Conservation (phyloP, 2,329 filamentous ascomycete species). For the Hortaea sp. region DNA sequence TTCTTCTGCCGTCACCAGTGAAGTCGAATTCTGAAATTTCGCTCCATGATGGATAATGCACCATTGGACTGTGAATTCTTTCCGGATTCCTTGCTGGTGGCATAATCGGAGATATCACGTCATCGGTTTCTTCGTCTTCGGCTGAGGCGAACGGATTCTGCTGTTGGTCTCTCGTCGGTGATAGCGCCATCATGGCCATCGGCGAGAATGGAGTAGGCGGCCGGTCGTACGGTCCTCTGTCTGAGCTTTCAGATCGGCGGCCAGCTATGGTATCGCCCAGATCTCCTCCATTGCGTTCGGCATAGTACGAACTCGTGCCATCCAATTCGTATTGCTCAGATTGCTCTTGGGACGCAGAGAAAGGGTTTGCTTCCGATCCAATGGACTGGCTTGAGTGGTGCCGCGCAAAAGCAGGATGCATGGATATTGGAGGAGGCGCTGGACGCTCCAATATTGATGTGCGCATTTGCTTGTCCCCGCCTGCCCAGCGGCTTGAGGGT, state of each 20-base stretch:
- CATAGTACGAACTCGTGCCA: neutral
- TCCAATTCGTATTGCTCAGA: neutral
- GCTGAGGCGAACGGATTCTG: constrained; percentile 2
- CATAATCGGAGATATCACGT: constrained; percentile 5
- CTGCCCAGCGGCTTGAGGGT: neutral
- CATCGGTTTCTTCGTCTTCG: constrained; percentile 3
- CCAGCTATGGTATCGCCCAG: neutral
- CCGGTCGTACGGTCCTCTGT: neutral
- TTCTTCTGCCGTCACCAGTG: constrained; percentile 1
- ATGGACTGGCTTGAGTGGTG: constrained; percentile 2
- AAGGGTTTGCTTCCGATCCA: constrained; percentile 5
- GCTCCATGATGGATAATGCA: constrained; percentile 9
- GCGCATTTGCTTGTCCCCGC: neutral
- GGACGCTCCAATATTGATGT: neutral
- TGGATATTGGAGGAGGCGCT: constrained; percentile 4
- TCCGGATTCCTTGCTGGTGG: constrained; percentile 2
- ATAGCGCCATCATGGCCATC: neutral
- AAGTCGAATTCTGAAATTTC: constrained; percentile 9
- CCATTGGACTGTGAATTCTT: constrained; percentile 4
- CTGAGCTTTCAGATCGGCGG: neutral
- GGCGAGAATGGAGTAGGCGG: constrained; percentile 2
- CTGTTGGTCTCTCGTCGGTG: neutral
- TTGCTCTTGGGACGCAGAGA: constrained; percentile 6
- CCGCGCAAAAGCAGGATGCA: constrained; percentile 2
- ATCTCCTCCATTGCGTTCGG: neutral